Evolutionary conservation across 805 yeast species (phyloP), one percentile per base, ranked within the genome.

Genomic region (Metschnikowia peoriensis): DNA sequence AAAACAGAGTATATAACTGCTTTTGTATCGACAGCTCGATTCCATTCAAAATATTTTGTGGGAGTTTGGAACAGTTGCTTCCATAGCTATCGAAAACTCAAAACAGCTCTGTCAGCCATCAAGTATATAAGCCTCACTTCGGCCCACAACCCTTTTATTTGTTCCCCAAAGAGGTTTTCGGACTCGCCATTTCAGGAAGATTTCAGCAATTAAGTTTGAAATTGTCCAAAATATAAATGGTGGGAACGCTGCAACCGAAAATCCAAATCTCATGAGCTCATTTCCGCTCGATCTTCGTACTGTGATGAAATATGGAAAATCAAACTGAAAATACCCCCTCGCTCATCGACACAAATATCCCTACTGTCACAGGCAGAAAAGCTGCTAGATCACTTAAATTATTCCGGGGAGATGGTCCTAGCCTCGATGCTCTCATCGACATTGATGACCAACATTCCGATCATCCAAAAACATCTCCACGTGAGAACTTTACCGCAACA

Each of bases 311-410:
- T n/a, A 50, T 50, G 53, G 29, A 41, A 34, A 50, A 42, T 32
- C 46, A 49, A 37, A 41, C 38, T 38, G 53, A 41, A 38, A 44
- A 46, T 28, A 41, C 53, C 16, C 49, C 59, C 28, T 44, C 55
- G 45, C 32, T 44, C 27, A 43, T 49, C 28, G 61, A 52, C 37
- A 50, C 43, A 6, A 57, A 51, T 9, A 32, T 51, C 9, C 56
- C 56, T 7, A 54, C 58, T 7, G 70, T 77, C 37, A 73, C 82
- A 1, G 84, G 84, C 6, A 68, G 85, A 53, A 81, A 81, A 60
- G 85, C 85, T 0, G 85, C 86, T 11, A 71, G 79, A 47, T 79
- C 85, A 1, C 65, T 83, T 27, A 68, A 86, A 42, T 65, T 84
- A 12, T 84, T 84, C 61, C 71, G 81, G 51, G 69, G 69, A 11